These are phyloP conservation scores for Aquilaria malaccensis DNA, from an alignment of 345 rosid genomes.

Conservation along the genomic window DNA sequence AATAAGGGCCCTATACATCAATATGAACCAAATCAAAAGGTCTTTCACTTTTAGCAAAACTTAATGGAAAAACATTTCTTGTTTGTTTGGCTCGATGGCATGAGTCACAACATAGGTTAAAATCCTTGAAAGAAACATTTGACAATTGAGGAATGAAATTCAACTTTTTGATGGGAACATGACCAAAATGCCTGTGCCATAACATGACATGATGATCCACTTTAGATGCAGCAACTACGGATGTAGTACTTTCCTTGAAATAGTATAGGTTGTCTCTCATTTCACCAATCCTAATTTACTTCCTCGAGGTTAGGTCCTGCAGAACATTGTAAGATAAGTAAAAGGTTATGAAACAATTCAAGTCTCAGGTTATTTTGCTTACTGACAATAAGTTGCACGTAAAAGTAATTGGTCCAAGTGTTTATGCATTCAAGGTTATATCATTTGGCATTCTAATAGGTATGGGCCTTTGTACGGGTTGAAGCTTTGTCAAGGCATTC, in stretches of 20 bases:
- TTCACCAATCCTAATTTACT: background rate
- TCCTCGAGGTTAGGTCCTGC: background rate
- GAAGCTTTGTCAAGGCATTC: too few species aligned
- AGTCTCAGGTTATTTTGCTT: background rate
- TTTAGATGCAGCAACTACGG: too few species aligned
- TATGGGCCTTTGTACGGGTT: too few species aligned
- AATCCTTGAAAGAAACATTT: too few species aligned
- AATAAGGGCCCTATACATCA: background rate
- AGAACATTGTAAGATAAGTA: too few species aligned
- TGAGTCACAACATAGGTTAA: too few species aligned
- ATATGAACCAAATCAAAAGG: background rate
- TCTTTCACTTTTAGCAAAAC: too few species aligned
- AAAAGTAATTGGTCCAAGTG: background rate
- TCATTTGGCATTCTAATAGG: too few species aligned
- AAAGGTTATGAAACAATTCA: background rate
- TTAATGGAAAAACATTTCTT: background rate
- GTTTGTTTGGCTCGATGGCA: too few species aligned
- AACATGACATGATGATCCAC: background rate
- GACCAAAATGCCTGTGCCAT: background rate
- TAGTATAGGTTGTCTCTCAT: background rate
- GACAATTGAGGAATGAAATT: too few species aligned
- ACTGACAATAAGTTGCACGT: background rate
- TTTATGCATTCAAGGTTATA: too few species aligned
- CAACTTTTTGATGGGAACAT: background rate
- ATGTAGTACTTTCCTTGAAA: too few species aligned